Percentiles rank a stretch among this genome's conserved stretches.
Conservation (phyloP, 129 eudicot genomes). For the Escallonia herrerae region DNA sequence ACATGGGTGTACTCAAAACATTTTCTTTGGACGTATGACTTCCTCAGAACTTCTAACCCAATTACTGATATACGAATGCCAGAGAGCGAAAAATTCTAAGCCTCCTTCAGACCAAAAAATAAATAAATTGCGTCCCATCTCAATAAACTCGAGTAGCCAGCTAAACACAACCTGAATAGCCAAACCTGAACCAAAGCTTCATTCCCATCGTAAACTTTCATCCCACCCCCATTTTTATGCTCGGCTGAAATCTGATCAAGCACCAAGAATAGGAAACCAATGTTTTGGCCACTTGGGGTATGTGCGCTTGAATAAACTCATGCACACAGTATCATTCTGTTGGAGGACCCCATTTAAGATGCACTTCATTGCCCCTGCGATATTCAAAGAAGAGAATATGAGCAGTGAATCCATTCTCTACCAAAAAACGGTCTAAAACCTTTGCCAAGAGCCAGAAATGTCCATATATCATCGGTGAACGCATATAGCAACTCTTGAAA, state of each 20-base stretch:
- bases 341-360: slow-evolving; percentile 81
- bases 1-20: too few species aligned
- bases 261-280: slow-evolving; percentile 59
- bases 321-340: slow-evolving; percentile 88
- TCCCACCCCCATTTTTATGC: slow-evolving; percentile 3
- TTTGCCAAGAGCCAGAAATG: too few species aligned
- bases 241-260: slow-evolving; percentile 20
- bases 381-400: not conserved
- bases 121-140: too few species aligned
- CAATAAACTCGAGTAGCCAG: not conserved
- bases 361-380: slow-evolving; percentile 97
- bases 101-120: not conserved
- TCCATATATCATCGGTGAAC: too few species aligned
- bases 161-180: slow-evolving; percentile 12
- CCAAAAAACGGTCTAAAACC: too few species aligned
- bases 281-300: slow-evolving; percentile 95
- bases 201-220: slow-evolving; percentile 48
- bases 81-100: too few species aligned
- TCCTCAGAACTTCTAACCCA: too few species aligned
- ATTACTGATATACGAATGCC: too few species aligned
- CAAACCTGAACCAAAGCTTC: slow-evolving; percentile 93
- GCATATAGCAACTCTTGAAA: too few species aligned
- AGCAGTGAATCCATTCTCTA: too few species aligned
- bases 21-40: too few species aligned
- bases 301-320: slow-evolving; percentile 87